Base-by-base conservation (phyloP, 306 rosid species). In the Gastrolobium villosum region DNA sequence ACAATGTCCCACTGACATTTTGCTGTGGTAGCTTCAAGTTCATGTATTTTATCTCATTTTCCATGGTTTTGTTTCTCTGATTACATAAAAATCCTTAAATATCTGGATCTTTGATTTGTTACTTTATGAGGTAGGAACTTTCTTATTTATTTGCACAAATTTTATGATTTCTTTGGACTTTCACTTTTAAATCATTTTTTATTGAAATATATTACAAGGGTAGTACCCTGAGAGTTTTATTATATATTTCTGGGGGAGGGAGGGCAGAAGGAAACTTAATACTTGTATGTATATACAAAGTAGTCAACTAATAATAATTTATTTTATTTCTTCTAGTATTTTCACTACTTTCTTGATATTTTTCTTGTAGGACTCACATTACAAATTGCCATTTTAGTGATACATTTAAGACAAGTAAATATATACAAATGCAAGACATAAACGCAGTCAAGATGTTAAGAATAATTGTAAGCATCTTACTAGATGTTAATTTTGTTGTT, bases 401-500 rank as follows among this genome's bases (percentile, higher is more conserved):
- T 44, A 77, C 63, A 62, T 46, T 65, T 44, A 70, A 45, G 48
- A 35, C 65, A 65, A 31, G 53, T 53, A 62, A 53, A 61, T 30
- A 59, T 52, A 56, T 31, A 72, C 44, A 41, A 53, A 37, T 10
- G 37, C 46, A 49, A 32, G 59, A 40, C 75, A 53, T 20, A 48
- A 50, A 62, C 55, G 44, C 39, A 26, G n/a, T 39, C 14, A 60
- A 5, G 55, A 77, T 68, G 44, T 57, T 3, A 13, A 71, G 71
- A 13, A 53, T 43, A 54, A 69, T n/a, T 62, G 35, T 30, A 71
- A 72, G 60, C 44, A 41, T 34, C 65, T 10, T 15, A 56, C 45
- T 7, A 30, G 11, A 48, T 45, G 52, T 31, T 63, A 75, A 55
- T 32, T 62, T 80, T 66, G 37, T 49, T 48, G 26, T 46, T 49